Conservation (phyloP, 2,329 filamentous ascomycete species). For the Scedosporium minutisporum region DNA sequence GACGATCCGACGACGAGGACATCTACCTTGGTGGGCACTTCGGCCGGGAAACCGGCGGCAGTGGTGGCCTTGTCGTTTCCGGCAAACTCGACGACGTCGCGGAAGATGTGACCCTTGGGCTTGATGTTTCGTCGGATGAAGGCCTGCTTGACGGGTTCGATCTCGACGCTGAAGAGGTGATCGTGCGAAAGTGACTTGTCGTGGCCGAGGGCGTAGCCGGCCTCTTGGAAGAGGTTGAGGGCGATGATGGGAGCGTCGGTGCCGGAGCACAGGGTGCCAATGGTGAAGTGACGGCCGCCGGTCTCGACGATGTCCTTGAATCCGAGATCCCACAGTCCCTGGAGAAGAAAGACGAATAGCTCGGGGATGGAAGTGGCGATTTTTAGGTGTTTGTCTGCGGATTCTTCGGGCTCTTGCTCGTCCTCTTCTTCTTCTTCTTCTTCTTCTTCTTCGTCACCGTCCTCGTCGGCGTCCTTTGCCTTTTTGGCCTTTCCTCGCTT, state of each 20-base stretch:
- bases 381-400: no score
- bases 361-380: no score
- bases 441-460: no score
- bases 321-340: background rate
- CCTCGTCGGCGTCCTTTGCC: no score
- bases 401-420: no score
- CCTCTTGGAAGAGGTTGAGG: constrained; percentile 44
- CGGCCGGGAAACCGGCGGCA: constrained; percentile 50
- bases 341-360: no score
- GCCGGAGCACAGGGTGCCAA: constrained; percentile 70
- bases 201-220: constrained; percentile 21
- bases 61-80: constrained; percentile 41
- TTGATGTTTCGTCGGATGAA: constrained; percentile 53
- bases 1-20: constrained; percentile 64
- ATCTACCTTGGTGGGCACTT: constrained; percentile 49
- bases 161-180: constrained; percentile 55
- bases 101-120: constrained; percentile 38
- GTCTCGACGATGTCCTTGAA: background rate
- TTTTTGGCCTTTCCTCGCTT: no score
- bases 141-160: constrained; percentile 52
- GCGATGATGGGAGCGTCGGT: constrained; percentile 67
- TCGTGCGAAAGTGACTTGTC: constrained; percentile 30
- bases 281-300: constrained; percentile 8
- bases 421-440: no score
- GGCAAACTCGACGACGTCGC: constrained; percentile 49